Conservation (phyloP, 768 basidiomycete genomes). For the Phanerochaete sordida region DNA sequence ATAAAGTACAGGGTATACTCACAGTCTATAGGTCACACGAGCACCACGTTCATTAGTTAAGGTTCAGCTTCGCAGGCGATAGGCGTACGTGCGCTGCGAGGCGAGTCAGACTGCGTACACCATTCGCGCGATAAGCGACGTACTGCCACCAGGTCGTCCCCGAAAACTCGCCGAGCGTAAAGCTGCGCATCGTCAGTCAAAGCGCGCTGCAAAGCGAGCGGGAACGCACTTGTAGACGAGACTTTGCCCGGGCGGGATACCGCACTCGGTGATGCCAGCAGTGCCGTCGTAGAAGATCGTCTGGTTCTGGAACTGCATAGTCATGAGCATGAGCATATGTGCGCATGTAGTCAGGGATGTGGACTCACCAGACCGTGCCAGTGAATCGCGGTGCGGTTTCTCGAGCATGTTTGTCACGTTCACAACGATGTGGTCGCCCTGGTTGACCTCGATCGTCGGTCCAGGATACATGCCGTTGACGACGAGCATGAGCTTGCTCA, state of each 20-base stretch:
- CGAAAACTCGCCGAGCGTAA: conserved; percentile 21
- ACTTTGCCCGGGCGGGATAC: conserved; percentile 46
- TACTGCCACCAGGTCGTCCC: conserved; percentile 52
- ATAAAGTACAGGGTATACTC: not conserved
- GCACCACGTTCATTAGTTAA: not conserved
- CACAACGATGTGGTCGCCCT: conserved; percentile 33
- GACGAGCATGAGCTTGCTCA: conserved; percentile 39
- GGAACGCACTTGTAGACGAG: conserved; percentile 32
- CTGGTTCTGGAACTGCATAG: conserved; percentile 35
- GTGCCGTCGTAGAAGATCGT: conserved; percentile 50
- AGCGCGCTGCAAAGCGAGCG: not conserved
- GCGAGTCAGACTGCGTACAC: not conserved
- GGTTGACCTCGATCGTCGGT: conserved; percentile 36
- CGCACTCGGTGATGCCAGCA: conserved; percentile 45
- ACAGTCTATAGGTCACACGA: not conserved
- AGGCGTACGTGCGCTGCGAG: not conserved
- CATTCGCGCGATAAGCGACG: conserved; percentile 6
- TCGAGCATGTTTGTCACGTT: conserved; percentile 32
- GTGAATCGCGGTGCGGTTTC: conserved; percentile 30
- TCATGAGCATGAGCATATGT: not conserved
- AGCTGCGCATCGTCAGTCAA: not conserved
- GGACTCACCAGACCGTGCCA: conserved; percentile 30
- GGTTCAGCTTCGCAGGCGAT: not conserved
- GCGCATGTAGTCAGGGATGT: not conserved
- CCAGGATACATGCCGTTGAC: conserved; percentile 42